These are phyloP conservation scores for Lactarius indigo DNA, from an alignment of 768 basidiomycete species.

Conservation along the genomic window DNA sequence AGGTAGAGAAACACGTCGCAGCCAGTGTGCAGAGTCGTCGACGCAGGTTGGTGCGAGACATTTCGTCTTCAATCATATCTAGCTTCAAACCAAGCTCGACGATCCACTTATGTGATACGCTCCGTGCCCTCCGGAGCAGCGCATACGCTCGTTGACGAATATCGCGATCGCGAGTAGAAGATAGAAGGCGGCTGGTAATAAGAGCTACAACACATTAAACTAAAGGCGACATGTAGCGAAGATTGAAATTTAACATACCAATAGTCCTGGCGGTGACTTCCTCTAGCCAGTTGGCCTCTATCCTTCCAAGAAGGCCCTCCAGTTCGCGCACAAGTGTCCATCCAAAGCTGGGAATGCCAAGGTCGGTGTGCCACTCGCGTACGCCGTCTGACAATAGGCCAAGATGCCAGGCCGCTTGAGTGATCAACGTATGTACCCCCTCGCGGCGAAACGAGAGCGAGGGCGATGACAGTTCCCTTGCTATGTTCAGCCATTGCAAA, in stretches of 20 bases:
- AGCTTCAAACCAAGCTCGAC: neutral
- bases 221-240: too few relatives aligned
- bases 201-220: neutral
- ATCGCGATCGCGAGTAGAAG: neutral
- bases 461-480: constrained; percentile 36
- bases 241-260: neutral
- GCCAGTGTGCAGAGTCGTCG: constrained; percentile 4
- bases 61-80: neutral
- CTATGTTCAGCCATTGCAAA: constrained; percentile 37
- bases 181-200: neutral
- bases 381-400: constrained; percentile 30
- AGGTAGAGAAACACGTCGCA: constrained; percentile 10
- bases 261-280: constrained; percentile 1
- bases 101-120: neutral
- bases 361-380: constrained; percentile 40
- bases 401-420: constrained; percentile 44
- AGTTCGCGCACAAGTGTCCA: constrained; percentile 36
- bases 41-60: neutral
- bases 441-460: constrained; percentile 37
- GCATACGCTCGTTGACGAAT: neutral
- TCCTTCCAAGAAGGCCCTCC: constrained; percentile 33
- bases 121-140: constrained; percentile 1
- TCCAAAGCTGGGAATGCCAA: constrained; percentile 35
- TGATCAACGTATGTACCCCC: constrained; percentile 41
- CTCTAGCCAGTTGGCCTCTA: constrained; percentile 41